Evolutionary conservation across 495 filamentous ascomycete genomes (phyloP).

Genomic region (Endocarpon pusillum): DNA sequence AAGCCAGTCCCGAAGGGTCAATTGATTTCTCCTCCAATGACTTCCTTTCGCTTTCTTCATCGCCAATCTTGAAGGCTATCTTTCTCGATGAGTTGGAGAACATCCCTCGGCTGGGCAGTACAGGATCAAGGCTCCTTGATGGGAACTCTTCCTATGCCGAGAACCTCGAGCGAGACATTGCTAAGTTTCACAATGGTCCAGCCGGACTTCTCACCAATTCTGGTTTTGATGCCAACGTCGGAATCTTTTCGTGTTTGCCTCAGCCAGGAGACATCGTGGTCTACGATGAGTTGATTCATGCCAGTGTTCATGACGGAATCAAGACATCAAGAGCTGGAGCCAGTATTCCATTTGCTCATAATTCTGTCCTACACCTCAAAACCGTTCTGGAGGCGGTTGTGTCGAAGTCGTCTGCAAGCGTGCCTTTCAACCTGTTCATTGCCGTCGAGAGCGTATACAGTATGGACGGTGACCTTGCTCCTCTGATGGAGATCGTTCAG

Average conservation of each 20-base stretch:
- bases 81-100: slow-evolving; percentile 20
- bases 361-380: slow-evolving; percentile 28
- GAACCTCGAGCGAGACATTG: slow-evolving; percentile 43
- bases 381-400: slow-evolving; percentile 24
- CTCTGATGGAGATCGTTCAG: slow-evolving; percentile 39
- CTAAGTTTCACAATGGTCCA: slow-evolving; percentile 45
- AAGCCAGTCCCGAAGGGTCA: slow-evolving; percentile 16
- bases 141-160: slow-evolving; percentile 54
- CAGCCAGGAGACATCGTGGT: slow-evolving; percentile 52
- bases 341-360: slow-evolving; percentile 42
- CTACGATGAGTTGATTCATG: slow-evolving; percentile 61
- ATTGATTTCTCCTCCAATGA: slow-evolving; percentile 32
- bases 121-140: slow-evolving; percentile 30
- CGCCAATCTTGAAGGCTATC: slow-evolving; percentile 15
- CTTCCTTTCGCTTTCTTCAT: slow-evolving; percentile 26
- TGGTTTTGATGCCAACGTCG: slow-evolving; percentile 62
- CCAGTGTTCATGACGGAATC: slow-evolving; percentile 67
- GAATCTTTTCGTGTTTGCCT: slow-evolving; percentile 47
- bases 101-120: background rate
- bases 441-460: slow-evolving; percentile 64
- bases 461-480: slow-evolving; percentile 67
- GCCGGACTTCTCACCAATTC: slow-evolving; percentile 59
- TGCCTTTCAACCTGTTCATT: slow-evolving; percentile 32
- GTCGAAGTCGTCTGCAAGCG: background rate
- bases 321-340: slow-evolving; percentile 37